Conservation (phyloP, 106 monocot species). For the Phalaenopsis equestris region DNA sequence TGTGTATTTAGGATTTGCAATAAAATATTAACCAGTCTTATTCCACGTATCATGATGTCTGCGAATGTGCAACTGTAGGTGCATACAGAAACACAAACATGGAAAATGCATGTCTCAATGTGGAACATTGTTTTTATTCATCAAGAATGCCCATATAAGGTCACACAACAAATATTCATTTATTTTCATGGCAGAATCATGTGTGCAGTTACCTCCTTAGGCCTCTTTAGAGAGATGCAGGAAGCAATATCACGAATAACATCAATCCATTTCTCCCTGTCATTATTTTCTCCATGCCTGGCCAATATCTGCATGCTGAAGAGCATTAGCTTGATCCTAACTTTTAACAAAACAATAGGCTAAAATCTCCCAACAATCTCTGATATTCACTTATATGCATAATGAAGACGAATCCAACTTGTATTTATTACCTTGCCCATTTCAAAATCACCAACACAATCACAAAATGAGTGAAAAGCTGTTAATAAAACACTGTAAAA, state of each 20-base stretch:
- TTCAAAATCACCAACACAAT: conserved; percentile 97
- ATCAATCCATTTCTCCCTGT: conserved; percentile 65
- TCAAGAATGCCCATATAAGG: not conserved
- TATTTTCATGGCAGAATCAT: not conserved
- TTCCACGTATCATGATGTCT: not conserved
- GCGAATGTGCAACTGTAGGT: not conserved
- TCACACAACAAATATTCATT: not conserved
- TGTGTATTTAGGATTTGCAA: not conserved
- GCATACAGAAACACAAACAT: not conserved
- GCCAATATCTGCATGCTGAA: conserved; percentile 58
- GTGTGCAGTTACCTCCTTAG: conserved; percentile 66
- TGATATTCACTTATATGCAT: not conserved
- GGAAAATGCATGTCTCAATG: not conserved
- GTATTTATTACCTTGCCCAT: conserved; percentile 69
- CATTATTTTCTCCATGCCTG: conserved; percentile 67
- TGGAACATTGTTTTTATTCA: not conserved
- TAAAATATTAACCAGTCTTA: not conserved
- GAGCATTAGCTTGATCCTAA: not conserved
- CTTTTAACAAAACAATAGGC: not conserved
- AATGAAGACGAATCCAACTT: not conserved
- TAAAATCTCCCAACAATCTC: not conserved
- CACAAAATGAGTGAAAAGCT: conserved; percentile 96
- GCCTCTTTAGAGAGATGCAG: conserved; percentile 82
- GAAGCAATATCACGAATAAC: conserved; percentile 76
- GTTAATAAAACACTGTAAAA: conserved; percentile 54